Evolutionary conservation across 2,329 filamentous ascomycete genomes (phyloP), one percentile per base, ranked within the genome.

Genomic region (Fusarium sulawesiense): DNA sequence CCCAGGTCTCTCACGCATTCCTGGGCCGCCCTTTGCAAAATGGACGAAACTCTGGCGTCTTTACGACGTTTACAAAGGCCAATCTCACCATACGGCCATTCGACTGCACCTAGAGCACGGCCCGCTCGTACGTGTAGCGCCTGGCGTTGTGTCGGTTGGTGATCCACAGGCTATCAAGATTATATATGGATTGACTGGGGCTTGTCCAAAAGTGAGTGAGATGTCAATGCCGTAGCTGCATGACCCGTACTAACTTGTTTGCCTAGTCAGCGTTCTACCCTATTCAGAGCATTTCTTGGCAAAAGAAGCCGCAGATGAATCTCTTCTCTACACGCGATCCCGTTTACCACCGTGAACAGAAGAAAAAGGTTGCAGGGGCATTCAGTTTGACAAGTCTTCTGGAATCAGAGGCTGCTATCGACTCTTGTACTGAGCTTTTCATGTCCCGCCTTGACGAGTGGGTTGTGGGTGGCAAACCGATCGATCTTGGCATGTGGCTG

Each of bases 401-500:
- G 5, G 48, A 50, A 12, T 50, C 30, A 1, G 48, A 50, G 11
- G 7, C 21, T 25, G 30, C 48, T 25, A 4, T 54, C 2, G 50
- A 54, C 40, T 54, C 50, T 5, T 50, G 48, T 18, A 54, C 50
- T 11, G 14, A 45, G 12, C 12, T 54, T 2, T 45, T 54, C 16
- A 54, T n/a, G 4, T 50, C 30, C 4, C 30, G 30, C 2, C 48
- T 50, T 20, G 48, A 37, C 6, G 11, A 50, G 6, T 50, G 48
- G 48, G 30, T 30, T 9, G 4, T 13, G 4, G 4, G 18, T 34
- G 30, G 48, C 0, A 27, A 37, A 13, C 21, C 21, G 7, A 37
- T 68, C 1, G 66, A 71, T 3, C 54, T 72, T 20, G 64, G 70
- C 1, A 55, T 48, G 3, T 73, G 71, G 71, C 58, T 73, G 0